Evolutionary conservation across 768 basidiomycete genomes (phyloP).

Genomic region (Boletus reticulatus): DNA sequence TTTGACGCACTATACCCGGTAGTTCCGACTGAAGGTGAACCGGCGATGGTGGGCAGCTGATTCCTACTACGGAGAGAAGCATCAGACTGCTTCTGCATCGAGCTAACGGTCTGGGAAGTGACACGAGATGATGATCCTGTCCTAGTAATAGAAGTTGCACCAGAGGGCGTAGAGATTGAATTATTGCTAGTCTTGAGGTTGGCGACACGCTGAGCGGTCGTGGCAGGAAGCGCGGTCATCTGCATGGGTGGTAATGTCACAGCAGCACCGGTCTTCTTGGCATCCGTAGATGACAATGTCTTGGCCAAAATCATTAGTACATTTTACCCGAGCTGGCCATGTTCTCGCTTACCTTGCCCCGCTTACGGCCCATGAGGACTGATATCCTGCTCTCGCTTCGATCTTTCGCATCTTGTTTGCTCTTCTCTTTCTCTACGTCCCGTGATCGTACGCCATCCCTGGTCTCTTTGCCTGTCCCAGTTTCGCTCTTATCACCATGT

Average conservation of each 20-base stretch:
- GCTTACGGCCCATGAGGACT: slow-evolving; percentile 80
- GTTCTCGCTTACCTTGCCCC: slow-evolving; percentile 75
- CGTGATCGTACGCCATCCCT: slow-evolving; percentile 51
- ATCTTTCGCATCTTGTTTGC: slow-evolving; percentile 78
- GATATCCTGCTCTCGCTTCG: slow-evolving; percentile 90
- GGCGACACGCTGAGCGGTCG: slow-evolving; percentile 83
- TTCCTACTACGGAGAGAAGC: slow-evolving; percentile 72
- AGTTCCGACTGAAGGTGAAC: slow-evolving; percentile 85
- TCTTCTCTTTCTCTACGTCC: slow-evolving; percentile 46
- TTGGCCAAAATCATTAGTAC: slow-evolving; percentile 31
- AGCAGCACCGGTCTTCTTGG: slow-evolving; percentile 68
- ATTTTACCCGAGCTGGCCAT: neutral
- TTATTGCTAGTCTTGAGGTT: slow-evolving; percentile 61
- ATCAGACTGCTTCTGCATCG: slow-evolving; percentile 86
- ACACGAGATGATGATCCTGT: slow-evolving; percentile 55
- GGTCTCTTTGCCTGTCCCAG: slow-evolving; percentile 42
- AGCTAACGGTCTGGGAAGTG: slow-evolving; percentile 82
- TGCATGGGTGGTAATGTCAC: slow-evolving; percentile 87
- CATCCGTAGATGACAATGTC: slow-evolving; percentile 83
- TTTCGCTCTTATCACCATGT: slow-evolving; percentile 52
- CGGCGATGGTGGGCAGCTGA: slow-evolving; percentile 87
- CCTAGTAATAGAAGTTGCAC: slow-evolving; percentile 39
- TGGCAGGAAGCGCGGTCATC: slow-evolving; percentile 76
- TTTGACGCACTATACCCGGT: slow-evolving; percentile 50
- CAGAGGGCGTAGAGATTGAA: slow-evolving; percentile 43